Base-by-base conservation (phyloP, 371 early-diverging fungal species). In the Nematocida minor region DNA sequence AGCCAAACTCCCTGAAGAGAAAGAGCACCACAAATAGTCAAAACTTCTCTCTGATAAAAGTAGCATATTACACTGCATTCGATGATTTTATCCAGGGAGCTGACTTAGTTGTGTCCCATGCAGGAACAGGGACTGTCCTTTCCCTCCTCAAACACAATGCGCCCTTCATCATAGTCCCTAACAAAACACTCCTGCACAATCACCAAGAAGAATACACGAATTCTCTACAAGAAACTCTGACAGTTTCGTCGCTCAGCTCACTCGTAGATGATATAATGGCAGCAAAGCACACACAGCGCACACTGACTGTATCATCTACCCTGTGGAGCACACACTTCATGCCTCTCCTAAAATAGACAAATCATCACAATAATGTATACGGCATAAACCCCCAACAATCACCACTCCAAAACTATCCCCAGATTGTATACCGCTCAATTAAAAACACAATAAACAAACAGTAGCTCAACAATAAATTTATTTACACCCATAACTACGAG, bases 121-220 rank as follows among this genome's bases (percentile, higher is more conserved):
- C 46, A 1, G 69, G 69, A 18, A 69, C 69, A 16, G 69, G 69
- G 0, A 69, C 69, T 6, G 29, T 69, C 14, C 0, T 69, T 25
- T 67, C 67, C 14, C 25, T 69, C 11, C 29, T 60, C 3, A 60
- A 20, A 40, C 4, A 46, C 9, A 27, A 9, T 2, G 20, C 48
- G 25, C 57, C 60, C 16, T 41, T 60, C 34, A 69, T 69, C 9
- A 29, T 69, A 32, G 60, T 69, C 3, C 69, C 69, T 2, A 69
- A 69, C 40, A 14, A 32, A 11, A n/a, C n/a, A 22, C 32, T 69
- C 18, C 25, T 20, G 14, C 27, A 60, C 38, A 60, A 60, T 29
- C 69, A 69, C 60, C 69, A 69, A 34, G 32, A 60, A 47, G 69
- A 69, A 47, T 60, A 49, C 47, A 16, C 60, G 4, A 25, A 41